A percentile compares a stretch with the other conserved stretches of the same genome.
phyloP scores from a whole-genome alignment of 176 grass and related monocot species.

The Coix lacrymajobi region DNA sequence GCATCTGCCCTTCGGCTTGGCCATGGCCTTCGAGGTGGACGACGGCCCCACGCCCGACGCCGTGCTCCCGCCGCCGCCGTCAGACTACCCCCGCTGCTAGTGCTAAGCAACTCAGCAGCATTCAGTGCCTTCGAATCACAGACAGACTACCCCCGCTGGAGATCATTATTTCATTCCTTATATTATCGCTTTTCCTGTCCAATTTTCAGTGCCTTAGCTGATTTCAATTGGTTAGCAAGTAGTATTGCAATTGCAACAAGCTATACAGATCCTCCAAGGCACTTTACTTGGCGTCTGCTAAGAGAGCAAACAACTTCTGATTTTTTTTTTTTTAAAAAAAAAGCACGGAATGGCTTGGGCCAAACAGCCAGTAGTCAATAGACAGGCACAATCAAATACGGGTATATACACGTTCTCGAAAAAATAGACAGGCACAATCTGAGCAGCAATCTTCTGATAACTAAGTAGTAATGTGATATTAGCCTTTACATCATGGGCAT shows the following conservation, averaged over 20 bases:
- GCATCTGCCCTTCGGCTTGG: slow-evolving; percentile 54
- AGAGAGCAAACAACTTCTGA: neutral
- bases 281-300: neutral
- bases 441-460: neutral
- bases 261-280: neutral
- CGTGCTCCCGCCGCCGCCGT: slow-evolving; percentile 47
- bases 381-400: neutral
- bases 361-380: neutral
- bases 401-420: too few relatives aligned
- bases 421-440: neutral
- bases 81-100: slow-evolving; percentile 39
- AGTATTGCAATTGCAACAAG: too few relatives aligned
- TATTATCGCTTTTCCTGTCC: neutral
- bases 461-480: neutral
- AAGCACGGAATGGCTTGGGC: neutral
- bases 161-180: neutral
- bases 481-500: slow-evolving; percentile 8
- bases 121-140: too few relatives aligned
- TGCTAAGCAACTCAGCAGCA: neutral
- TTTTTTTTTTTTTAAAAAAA: too few relatives aligned
- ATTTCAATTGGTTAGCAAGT: too few relatives aligned
- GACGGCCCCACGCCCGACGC: slow-evolving; percentile 52
- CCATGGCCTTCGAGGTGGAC: slow-evolving; percentile 51
- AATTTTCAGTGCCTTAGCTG: too few relatives aligned
- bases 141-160: too few relatives aligned